These are phyloP conservation scores for Vanrija sp. DNA, from an alignment of 1,284 basidiomycete genomes.

Conservation along the genomic window DNA sequence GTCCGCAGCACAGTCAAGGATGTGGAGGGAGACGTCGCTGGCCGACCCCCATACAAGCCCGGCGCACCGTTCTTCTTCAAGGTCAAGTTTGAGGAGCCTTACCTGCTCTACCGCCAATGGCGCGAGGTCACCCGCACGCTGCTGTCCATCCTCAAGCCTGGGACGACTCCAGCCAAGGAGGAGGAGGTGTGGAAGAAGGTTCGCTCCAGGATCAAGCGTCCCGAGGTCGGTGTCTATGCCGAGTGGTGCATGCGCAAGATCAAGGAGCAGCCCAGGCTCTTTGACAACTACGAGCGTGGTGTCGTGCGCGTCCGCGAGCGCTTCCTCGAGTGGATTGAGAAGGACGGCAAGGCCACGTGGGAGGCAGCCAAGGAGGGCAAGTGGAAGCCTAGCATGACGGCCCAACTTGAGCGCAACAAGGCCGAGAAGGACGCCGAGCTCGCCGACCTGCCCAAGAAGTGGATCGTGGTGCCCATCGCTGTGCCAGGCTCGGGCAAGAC, in stretches of 20 bases:
- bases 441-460: constrained; percentile 58
- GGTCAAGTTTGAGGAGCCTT: constrained; percentile 98
- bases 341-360: constrained; percentile 53
- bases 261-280: constrained; percentile 58
- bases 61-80: constrained; percentile 97
- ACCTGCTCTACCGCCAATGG: constrained; percentile 98
- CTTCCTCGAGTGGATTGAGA: constrained; percentile 68
- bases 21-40: constrained; percentile 21
- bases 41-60: constrained; percentile 62
- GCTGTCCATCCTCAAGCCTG: constrained; percentile 50
- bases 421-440: constrained; percentile 20
- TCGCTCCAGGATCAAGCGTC: constrained; percentile 38
- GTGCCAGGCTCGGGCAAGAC: constrained; percentile 95
- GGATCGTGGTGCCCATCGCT: constrained; percentile 80
- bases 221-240: constrained; percentile 49
- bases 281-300: constrained; percentile 65
- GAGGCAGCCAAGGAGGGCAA: constrained; percentile 50
- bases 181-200: constrained; percentile 39
- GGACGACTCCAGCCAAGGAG: constrained; percentile 12
- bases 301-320: constrained; percentile 74
- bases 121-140: constrained; percentile 83
- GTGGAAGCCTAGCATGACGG: constrained; percentile 13
- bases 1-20: constrained; percentile 68
- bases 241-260: constrained; percentile 58
- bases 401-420: constrained; percentile 16